These are phyloP conservation scores for Aspergillus affinis DNA, from an alignment of 495 filamentous ascomycete species.

Conservation along the genomic window DNA sequence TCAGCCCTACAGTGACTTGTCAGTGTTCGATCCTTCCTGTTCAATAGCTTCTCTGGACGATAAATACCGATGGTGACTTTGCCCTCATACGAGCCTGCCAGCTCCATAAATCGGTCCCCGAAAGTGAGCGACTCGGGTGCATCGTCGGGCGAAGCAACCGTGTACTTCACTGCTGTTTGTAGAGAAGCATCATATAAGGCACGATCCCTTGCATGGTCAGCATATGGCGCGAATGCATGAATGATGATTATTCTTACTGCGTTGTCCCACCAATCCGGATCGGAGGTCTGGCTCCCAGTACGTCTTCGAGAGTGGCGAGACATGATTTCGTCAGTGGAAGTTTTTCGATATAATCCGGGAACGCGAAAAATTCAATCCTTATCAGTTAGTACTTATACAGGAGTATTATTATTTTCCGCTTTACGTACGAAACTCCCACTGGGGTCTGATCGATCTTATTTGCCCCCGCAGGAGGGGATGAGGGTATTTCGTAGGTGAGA, in stretches of 20 bases:
- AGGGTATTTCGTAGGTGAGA: not conserved
- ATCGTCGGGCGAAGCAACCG: slow-evolving; percentile 52
- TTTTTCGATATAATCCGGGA: slow-evolving; percentile 57
- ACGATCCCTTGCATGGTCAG: slow-evolving; percentile 38
- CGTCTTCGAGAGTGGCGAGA: slow-evolving; percentile 51
- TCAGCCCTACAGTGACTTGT: slow-evolving; percentile 43
- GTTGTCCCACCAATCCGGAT: slow-evolving; percentile 62
- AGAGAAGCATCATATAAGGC: slow-evolving; percentile 53
- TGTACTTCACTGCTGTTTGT: slow-evolving; percentile 52
- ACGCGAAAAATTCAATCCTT: slow-evolving; percentile 60
- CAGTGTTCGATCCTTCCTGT: not conserved
- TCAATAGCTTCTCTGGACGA: not conserved
- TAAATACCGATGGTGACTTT: slow-evolving; percentile 27
- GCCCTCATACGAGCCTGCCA: slow-evolving; percentile 52
- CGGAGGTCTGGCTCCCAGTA: slow-evolving; percentile 56
- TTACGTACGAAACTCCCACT: slow-evolving; percentile 52
- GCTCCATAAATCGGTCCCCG: slow-evolving; percentile 53
- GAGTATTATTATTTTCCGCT: not conserved
- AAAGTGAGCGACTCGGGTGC: slow-evolving; percentile 56
- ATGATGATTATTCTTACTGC: slow-evolving; percentile 27
- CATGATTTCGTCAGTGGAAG: slow-evolving; percentile 55
- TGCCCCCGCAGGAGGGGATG: too few relatives aligned
- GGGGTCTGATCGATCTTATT: slow-evolving; percentile 27
- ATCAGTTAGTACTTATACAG: not conserved
- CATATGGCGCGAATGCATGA: not conserved